These are phyloP conservation scores for Mimosa bimucronata DNA, from an alignment of 306 rosid species.

Conservation along the genomic window DNA sequence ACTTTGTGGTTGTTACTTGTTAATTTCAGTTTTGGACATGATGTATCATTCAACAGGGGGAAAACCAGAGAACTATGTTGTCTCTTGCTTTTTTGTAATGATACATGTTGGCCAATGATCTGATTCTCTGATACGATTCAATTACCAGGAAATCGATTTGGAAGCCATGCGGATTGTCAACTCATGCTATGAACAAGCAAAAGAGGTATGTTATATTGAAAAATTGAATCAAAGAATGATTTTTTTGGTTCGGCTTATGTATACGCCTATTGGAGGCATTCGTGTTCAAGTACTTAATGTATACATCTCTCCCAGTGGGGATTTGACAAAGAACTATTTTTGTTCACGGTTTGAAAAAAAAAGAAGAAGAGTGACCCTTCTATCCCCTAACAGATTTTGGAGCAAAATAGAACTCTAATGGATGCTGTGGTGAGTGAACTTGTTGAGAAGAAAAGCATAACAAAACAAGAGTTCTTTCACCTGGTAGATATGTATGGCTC, in stretches of 20 bases:
- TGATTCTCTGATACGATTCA: constrained; percentile 13
- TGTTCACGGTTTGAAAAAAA: neutral
- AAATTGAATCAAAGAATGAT: constrained; percentile 3
- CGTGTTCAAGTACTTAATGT: too few species aligned
- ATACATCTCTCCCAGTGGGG: too few species aligned
- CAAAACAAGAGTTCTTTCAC: constrained; percentile 70
- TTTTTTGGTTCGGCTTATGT: neutral
- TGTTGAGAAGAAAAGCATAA: constrained; percentile 77
- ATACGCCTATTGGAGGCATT: too few species aligned
- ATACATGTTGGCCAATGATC: constrained; percentile 6
- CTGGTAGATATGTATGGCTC: constrained; percentile 80
- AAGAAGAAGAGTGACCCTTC: neutral
- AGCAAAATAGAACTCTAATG: constrained; percentile 69
- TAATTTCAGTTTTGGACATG: constrained; percentile 3
- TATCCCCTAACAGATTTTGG: constrained; percentile 60
- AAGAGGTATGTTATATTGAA: constrained; percentile 60
- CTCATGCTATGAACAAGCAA: constrained; percentile 79
- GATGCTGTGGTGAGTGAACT: constrained; percentile 81
- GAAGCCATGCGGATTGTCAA: constrained; percentile 75
- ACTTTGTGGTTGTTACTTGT: neutral
- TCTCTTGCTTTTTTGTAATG: constrained; percentile 8
- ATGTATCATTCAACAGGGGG: neutral
- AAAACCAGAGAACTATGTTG: neutral
- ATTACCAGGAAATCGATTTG: constrained; percentile 76
- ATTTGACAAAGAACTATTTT: neutral